Base-by-base conservation (phyloP, 306 rosid genomes). In the Corylus americana region DNA sequence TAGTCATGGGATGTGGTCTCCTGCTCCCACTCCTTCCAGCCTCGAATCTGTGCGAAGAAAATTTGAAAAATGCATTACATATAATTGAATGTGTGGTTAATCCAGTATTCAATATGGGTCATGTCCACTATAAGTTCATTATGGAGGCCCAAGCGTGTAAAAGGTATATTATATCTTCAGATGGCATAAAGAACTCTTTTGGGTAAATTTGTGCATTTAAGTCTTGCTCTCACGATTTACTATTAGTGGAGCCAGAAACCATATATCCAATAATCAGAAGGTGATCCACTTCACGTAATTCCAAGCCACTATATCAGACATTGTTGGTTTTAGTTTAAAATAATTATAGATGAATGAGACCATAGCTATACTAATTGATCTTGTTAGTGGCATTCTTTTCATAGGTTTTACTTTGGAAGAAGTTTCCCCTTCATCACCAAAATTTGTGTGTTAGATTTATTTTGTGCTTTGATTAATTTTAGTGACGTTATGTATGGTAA, bases 1-100 rank as follows among this genome's bases (percentile, higher is more conserved):
- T 89, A 88, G 50, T 86, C 83, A 75, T 86, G 91, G 55, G 96
- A 80, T 22, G 90, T 87, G 55, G 98, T 96, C 85, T 96, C 99
- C 48, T 51, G 84, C 80, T 96, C 99, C 99, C 99, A 96, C 2
- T 83, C 85, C 85, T 93, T 96, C 99, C 99, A 96, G 71, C 96
- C 98, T 69, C 98, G 93, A 77, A 93, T 96, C 99, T 96, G 71
- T 49, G 48, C 7, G 85, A 64, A 74, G 78, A 80, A 79, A 85
- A 64, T n/a, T 27, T 58, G 45, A 42, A 42, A 4, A 77, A 77
- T 57, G 58, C 27, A 39, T 44, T 47, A 53, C 27, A 75, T 20
- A 71, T 78, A 29, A 67, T 45, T 17, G 11, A 14, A 25, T 55
- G 63, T 44, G 44, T 50, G 55, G 9, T 54, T 18, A 42, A 44